These are phyloP conservation scores for Nitzschia sp. DNA, from an alignment of 108 stramenopile species.

Conservation along the genomic window DNA sequence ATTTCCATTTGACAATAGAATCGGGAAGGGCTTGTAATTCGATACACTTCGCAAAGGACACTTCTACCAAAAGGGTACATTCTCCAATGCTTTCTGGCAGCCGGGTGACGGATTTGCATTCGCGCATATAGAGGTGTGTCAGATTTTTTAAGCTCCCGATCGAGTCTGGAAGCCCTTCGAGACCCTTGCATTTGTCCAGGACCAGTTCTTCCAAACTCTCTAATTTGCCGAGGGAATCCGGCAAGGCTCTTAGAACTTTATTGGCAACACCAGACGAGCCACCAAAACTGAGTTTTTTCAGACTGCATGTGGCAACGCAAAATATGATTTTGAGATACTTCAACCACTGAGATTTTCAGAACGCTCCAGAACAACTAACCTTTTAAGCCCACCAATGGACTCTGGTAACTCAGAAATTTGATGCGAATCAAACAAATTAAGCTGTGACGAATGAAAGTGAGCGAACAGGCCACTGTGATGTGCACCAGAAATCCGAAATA, in stretches of 20 bases:
- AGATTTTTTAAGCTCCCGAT: conserved; percentile 38
- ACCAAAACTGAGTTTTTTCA: conserved; percentile 32
- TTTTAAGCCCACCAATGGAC: conserved; percentile 24
- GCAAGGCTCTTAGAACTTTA: conserved; percentile 33
- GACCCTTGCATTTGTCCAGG: conserved; percentile 55
- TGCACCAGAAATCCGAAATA: not conserved
- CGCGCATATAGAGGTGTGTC: conserved; percentile 38
- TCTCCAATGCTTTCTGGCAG: conserved; percentile 39
- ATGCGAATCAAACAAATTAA: conserved; percentile 36
- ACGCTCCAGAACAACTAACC: not conserved
- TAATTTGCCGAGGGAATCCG: conserved; percentile 25
- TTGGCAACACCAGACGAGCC: conserved; percentile 34
- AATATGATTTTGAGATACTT: not conserved
- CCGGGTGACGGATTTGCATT: conserved; percentile 41
- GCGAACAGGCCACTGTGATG: too few species aligned
- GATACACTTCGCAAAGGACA: conserved; percentile 45
- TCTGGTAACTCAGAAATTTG: conserved; percentile 34
- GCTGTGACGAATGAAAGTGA: conserved; percentile 1
- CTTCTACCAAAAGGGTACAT: conserved; percentile 31
- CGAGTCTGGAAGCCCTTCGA: conserved; percentile 30
- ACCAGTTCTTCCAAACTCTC: conserved; percentile 28
- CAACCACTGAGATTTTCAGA: not conserved
- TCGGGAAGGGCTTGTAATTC: conserved; percentile 29
- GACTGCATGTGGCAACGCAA: not conserved
- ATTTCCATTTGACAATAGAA: conserved; percentile 34